Percentiles rank a stretch among this genome's conserved stretches.
These are phyloP conservation scores for Penicillium sp. DNA, from an alignment of 2,329 filamentous ascomycete species.

Conservation along the genomic window DNA sequence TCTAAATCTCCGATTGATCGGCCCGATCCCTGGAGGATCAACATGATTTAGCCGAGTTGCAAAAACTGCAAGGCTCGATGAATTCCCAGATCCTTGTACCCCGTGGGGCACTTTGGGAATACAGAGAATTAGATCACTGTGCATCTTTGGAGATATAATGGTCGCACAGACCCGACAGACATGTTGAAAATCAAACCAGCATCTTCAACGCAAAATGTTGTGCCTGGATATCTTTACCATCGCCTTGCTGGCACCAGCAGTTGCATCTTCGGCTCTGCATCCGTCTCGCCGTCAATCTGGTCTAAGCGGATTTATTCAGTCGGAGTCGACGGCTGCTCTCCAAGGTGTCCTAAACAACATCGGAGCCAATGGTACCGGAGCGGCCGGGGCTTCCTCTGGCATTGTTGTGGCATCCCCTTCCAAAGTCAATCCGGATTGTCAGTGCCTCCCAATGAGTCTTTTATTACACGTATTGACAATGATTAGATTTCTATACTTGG, in stretches of 20 bases:
- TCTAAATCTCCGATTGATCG: constrained; percentile 2
- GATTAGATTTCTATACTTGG: constrained; percentile 7
- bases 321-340: constrained; percentile 4
- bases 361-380: constrained; percentile 4
- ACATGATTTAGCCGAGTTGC: neutral
- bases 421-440: constrained; percentile 10
- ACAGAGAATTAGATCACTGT: neutral
- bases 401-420: constrained; percentile 11
- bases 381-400: constrained; percentile 1
- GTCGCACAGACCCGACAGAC: neutral
- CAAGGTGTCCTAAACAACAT: constrained; percentile 8
- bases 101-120: neutral
- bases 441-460: neutral
- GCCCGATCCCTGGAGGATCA: neutral
- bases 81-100: neutral
- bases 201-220: constrained; percentile 1
- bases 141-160: neutral
- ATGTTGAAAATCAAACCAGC: neutral
- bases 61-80: neutral
- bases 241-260: constrained; percentile 6
- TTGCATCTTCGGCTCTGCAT: constrained; percentile 2
- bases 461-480: neutral
- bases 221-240: constrained; percentile 4
- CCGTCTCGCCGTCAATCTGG: constrained; percentile 4
- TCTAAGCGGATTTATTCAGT: constrained; percentile 5